Conservation (phyloP, 2,329 filamentous ascomycete species). For the Talaromyces islandicus region DNA sequence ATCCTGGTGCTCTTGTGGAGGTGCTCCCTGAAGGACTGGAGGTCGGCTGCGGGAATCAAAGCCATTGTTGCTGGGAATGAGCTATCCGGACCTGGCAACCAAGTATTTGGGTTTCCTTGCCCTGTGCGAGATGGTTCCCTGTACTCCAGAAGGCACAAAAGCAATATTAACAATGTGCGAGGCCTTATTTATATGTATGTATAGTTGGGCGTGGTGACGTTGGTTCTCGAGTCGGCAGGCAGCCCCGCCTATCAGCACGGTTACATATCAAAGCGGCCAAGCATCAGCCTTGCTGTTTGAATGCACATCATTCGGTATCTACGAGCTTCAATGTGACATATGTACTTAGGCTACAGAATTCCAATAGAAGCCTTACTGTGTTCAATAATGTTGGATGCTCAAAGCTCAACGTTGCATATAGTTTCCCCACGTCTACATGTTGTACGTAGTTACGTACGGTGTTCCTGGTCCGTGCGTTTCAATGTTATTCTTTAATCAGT, state of each 20-base stretch:
- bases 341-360: neutral
- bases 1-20: conserved; percentile 50
- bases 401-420: too few species aligned
- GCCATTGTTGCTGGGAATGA: conserved; percentile 30
- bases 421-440: too few species aligned
- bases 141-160: neutral
- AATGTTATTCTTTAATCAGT: too few species aligned
- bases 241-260: neutral
- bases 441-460: too few species aligned
- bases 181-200: neutral
- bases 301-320: neutral
- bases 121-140: neutral
- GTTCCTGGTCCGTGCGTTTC: too few species aligned
- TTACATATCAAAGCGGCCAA: neutral
- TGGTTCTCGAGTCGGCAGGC: neutral
- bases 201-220: neutral
- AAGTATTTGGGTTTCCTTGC: neutral
- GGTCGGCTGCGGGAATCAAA: conserved; percentile 39
- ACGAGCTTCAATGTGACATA: neutral
- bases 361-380: neutral
- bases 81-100: neutral
- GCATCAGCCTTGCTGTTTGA: neutral
- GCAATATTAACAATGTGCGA: neutral
- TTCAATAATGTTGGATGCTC: too few species aligned
- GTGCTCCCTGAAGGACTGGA: conserved; percentile 50